These are phyloP conservation scores for Aegilops umbellulata DNA, from an alignment of 176 grass and related monocot species.

Conservation along the genomic window DNA sequence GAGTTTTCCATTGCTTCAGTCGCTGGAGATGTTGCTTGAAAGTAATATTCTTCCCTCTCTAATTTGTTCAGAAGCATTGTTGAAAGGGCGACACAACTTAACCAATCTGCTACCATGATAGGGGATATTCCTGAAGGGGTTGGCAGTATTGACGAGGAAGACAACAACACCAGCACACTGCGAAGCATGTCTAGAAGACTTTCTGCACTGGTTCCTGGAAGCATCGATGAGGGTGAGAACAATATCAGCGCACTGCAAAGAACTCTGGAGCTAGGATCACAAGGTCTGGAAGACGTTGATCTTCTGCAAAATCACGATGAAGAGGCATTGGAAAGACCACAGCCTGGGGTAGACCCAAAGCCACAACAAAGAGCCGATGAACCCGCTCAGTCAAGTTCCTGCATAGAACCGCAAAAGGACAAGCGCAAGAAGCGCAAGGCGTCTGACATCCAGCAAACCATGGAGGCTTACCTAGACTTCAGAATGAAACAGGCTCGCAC, in stretches of 20 bases:
- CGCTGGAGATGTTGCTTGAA: slow-evolving; percentile 39
- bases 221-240: slow-evolving; percentile 27
- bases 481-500: slow-evolving; percentile 43
- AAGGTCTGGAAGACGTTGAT: slow-evolving; percentile 27
- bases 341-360: neutral
- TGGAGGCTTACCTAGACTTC: slow-evolving; percentile 46
- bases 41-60: slow-evolving; percentile 11
- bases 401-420: slow-evolving; percentile 40
- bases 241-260: slow-evolving; percentile 8
- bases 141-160: slow-evolving; percentile 27
- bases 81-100: neutral
- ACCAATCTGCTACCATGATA: neutral
- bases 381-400: slow-evolving; percentile 40
- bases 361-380: slow-evolving; percentile 28
- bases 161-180: slow-evolving; percentile 13
- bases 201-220: slow-evolving; percentile 17
- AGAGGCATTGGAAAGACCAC: slow-evolving; percentile 24
- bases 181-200: slow-evolving; percentile 30
- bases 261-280: slow-evolving; percentile 18
- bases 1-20: slow-evolving; percentile 43
- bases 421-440: slow-evolving; percentile 39
- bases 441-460: slow-evolving; percentile 40
- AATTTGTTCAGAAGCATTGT: slow-evolving; percentile 2
- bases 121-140: slow-evolving; percentile 47
- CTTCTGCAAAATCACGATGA: slow-evolving; percentile 37